Evolutionary conservation across 2,329 filamentous ascomycete species (phyloP).

Genomic region (Pseudopyrenochaeta lycopersici): DNA sequence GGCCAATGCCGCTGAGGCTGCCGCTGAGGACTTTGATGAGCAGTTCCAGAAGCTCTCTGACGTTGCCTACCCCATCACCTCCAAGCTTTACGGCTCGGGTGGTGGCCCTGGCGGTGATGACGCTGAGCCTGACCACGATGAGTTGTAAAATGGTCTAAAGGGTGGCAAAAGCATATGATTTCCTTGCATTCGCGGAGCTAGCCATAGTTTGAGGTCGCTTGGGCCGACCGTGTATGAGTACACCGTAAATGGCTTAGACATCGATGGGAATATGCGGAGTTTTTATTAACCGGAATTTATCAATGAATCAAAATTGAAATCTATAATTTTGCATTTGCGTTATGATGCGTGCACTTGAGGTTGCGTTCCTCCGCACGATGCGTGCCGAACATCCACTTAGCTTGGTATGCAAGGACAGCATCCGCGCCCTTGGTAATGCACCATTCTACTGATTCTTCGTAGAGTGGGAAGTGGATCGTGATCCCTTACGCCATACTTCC

Average conservation of each 20-base stretch:
- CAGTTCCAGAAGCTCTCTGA: conserved; percentile 99
- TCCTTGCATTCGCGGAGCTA: conserved; percentile 29
- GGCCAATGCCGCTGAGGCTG: conserved; percentile 86
- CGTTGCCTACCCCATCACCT: conserved; percentile 98
- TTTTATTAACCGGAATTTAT: conserved; percentile 23
- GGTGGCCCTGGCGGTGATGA: conserved; percentile 75
- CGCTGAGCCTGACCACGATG: conserved; percentile 61
- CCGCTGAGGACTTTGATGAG: conserved; percentile 96
- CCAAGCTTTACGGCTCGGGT: conserved; percentile 84
- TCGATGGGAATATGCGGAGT: conserved; percentile 26
- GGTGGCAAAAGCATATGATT: conserved; percentile 25
- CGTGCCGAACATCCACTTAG: not conserved
- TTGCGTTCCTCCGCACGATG: not conserved
- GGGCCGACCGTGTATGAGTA: conserved; percentile 41
- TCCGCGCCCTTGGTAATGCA: conserved; percentile 1
- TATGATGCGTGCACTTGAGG: not conserved
- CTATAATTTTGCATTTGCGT: conserved; percentile 1
- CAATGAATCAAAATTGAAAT: conserved; percentile 27
- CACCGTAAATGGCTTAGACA: conserved; percentile 31
- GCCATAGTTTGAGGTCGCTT: conserved; percentile 18
- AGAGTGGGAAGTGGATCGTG: not conserved
- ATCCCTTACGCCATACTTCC: conserved; percentile 4
- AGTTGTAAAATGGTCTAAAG: conserved; percentile 52
- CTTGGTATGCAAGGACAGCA: not conserved
- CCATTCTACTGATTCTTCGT: conserved; percentile 6